A percentile compares a stretch with the other conserved stretches of the same genome.
Conservation (phyloP, 106 monocot species). For the Acorus gramineus region DNA sequence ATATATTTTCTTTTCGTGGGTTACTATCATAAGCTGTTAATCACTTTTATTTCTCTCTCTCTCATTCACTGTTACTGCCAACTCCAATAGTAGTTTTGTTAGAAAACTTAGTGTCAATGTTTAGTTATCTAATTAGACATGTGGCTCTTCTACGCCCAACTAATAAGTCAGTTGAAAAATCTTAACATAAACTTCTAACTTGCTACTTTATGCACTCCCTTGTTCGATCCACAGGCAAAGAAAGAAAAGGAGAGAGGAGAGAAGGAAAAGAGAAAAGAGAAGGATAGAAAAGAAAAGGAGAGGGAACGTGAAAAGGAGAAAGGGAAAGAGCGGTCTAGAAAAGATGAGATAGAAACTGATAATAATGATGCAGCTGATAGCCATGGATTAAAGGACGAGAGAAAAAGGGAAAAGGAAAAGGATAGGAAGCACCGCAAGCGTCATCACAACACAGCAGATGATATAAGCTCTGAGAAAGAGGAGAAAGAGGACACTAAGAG, state of each 20-base stretch:
- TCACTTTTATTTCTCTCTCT: too few relatives aligned
- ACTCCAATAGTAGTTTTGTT: too few relatives aligned
- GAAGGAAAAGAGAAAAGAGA: slow-evolving; percentile 57
- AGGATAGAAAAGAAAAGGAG: slow-evolving; percentile 35
- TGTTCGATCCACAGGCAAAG: slow-evolving; percentile 35
- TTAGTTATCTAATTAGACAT: too few relatives aligned
- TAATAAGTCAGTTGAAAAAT: too few relatives aligned
- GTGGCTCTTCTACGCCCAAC: too few relatives aligned
- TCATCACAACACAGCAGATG: slow-evolving; percentile 61
- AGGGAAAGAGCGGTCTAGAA: slow-evolving; percentile 51
- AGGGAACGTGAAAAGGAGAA: slow-evolving; percentile 62
- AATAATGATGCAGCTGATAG: slow-evolving; percentile 37
- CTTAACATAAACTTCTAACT: too few relatives aligned
- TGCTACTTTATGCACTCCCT: not conserved
- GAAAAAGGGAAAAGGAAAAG: slow-evolving; percentile 71
- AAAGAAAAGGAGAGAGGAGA: slow-evolving; percentile 73
- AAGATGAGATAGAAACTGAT: slow-evolving; percentile 52
- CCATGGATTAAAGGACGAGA: slow-evolving; percentile 51
- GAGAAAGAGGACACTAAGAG: slow-evolving; percentile 77
- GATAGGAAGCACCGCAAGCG: slow-evolving; percentile 86
- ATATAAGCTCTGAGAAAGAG: slow-evolving; percentile 77
- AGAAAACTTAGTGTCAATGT: too few relatives aligned
- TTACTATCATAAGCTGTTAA: too few relatives aligned
- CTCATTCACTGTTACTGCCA: too few relatives aligned
- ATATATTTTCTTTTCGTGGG: too few relatives aligned